These are phyloP conservation scores for Lantana camara DNA, from an alignment of 257 asterid species.

Conservation along the genomic window DNA sequence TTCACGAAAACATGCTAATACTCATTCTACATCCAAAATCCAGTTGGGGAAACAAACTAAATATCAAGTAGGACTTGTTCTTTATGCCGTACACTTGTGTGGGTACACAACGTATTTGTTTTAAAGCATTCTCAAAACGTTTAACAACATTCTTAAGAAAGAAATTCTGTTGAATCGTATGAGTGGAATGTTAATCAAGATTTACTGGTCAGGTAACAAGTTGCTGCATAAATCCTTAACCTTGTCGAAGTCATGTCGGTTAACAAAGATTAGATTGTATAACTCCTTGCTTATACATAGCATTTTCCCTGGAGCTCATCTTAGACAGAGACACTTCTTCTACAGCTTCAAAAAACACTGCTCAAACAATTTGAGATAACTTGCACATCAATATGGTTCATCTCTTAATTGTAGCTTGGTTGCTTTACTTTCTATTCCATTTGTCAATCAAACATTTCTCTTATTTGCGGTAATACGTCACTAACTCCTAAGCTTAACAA, in stretches of 20 bases:
- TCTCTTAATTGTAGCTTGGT: not conserved
- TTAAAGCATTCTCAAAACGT: not conserved
- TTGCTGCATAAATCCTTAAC: too few relatives aligned
- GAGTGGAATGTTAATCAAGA: constrained; percentile 8
- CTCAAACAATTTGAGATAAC: not conserved
- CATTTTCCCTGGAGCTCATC: not conserved
- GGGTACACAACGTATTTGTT: not conserved
- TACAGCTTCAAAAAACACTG: not conserved
- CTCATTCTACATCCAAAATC: constrained; percentile 1
- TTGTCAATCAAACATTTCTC: not conserved
- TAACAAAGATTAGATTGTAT: too few relatives aligned
- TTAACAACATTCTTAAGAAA: not conserved
- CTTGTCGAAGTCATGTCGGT: too few relatives aligned
- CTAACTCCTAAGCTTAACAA: not conserved
- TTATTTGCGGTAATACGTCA: not conserved
- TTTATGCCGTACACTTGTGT: not conserved
- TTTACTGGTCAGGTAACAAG: constrained; percentile 8
- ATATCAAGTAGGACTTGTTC: not conserved
- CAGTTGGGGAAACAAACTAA: not conserved
- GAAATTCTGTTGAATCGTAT: not conserved
- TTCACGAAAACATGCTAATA: not conserved
- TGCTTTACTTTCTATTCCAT: not conserved
- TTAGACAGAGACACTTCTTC: not conserved
- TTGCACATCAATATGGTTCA: not conserved
- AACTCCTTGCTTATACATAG: not conserved